Evolutionary conservation across 768 basidiomycete genomes (phyloP).

Genomic region (Aureoboletus auriporus): DNA sequence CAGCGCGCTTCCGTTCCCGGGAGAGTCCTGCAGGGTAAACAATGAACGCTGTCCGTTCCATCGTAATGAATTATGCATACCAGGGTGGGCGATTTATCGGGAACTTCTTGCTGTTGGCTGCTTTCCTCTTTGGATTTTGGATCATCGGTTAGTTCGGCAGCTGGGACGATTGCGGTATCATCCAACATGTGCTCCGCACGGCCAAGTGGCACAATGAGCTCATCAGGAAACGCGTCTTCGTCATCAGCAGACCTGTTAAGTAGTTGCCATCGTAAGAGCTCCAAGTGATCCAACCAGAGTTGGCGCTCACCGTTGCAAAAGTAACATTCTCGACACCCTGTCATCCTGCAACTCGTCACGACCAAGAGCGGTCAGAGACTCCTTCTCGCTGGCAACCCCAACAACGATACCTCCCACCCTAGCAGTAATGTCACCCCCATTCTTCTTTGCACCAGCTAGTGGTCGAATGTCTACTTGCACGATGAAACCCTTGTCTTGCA

Average conservation of each 20-base stretch:
- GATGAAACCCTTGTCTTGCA: slow-evolving; percentile 57
- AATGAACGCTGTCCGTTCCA: neutral
- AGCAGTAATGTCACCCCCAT: slow-evolving; percentile 9
- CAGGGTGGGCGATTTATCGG: slow-evolving; percentile 15
- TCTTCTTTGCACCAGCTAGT: slow-evolving; percentile 30
- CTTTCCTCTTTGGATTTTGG: slow-evolving; percentile 15
- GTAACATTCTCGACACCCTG: slow-evolving; percentile 57
- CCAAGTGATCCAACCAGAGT: neutral
- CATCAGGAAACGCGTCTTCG: slow-evolving; percentile 53
- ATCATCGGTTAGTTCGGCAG: slow-evolving; percentile 12
- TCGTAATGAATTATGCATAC: slow-evolving; percentile 14
- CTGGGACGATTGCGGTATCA: slow-evolving; percentile 21
- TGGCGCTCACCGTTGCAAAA: slow-evolving; percentile 57
- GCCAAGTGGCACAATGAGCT: slow-evolving; percentile 56
- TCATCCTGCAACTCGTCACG: slow-evolving; percentile 77
- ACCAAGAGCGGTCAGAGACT: slow-evolving; percentile 64
- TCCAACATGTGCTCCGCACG: slow-evolving; percentile 59
- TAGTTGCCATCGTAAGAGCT: slow-evolving; percentile 1
- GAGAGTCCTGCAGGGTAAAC: slow-evolving; percentile 16
- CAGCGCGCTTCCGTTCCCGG: slow-evolving; percentile 21
- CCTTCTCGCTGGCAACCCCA: slow-evolving; percentile 67
- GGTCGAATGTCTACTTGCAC: slow-evolving; percentile 57
- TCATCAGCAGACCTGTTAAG: slow-evolving; percentile 48
- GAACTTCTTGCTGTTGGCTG: slow-evolving; percentile 14
- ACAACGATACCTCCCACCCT: slow-evolving; percentile 37